These are phyloP conservation scores for Trametes elegans DNA, from an alignment of 768 basidiomycete species.

Conservation along the genomic window DNA sequence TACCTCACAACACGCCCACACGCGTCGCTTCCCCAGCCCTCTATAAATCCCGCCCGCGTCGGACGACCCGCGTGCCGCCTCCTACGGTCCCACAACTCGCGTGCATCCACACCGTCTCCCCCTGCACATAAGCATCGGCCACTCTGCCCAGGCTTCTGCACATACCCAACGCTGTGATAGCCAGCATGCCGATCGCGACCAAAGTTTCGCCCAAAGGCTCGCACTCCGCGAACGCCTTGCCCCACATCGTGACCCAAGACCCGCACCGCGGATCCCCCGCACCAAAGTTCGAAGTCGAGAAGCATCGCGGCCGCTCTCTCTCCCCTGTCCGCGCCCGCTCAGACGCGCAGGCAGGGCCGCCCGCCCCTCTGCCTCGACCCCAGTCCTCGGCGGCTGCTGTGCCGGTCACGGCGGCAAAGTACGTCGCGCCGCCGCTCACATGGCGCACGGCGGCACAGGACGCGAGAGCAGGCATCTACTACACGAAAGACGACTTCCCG, in stretches of 20 bases:
- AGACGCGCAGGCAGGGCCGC: no score
- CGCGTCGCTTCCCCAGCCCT: not conserved
- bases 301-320: constrained; percentile 12
- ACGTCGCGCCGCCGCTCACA: constrained; percentile 14
- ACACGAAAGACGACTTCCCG: constrained; percentile 27
- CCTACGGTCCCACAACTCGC: not conserved
- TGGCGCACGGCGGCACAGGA: constrained; percentile 24
- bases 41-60: not conserved
- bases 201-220: constrained; percentile 11
- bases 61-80: not conserved
- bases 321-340: not conserved
- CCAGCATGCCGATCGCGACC: constrained; percentile 17
- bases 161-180: not conserved
- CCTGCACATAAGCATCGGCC: no score
- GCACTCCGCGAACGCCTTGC: not conserved
- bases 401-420: not conserved
- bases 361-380: not conserved
- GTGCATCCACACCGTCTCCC: not conserved
- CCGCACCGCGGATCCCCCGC: constrained; percentile 18
- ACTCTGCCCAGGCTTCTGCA: not conserved
- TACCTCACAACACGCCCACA: not conserved
- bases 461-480: constrained; percentile 26
- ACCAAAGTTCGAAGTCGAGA: constrained; percentile 17
- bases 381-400: not conserved
- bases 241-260: constrained; percentile 1